phyloP scores from a whole-genome alignment of 495 filamentous ascomycete species.

The Margaritispora aquatica region DNA sequence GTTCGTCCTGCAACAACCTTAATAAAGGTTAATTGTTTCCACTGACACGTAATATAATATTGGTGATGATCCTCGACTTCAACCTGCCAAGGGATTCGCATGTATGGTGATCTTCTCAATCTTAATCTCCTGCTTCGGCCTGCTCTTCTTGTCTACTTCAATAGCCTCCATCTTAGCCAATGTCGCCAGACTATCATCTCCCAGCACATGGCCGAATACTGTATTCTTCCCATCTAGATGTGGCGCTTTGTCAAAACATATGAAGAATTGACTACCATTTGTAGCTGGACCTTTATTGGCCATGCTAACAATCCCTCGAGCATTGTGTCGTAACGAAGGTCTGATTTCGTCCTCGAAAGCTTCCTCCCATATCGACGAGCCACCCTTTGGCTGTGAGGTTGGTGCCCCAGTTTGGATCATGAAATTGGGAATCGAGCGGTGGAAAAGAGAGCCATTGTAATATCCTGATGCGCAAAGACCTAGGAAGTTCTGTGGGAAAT shows the following conservation, averaged over 20 bases:
- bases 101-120: slow-evolving; percentile 82
- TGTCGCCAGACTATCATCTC: slow-evolving; percentile 55
- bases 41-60: too few relatives aligned
- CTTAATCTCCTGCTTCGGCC: slow-evolving; percentile 62
- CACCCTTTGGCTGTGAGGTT: slow-evolving; percentile 64
- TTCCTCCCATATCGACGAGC: slow-evolving; percentile 76
- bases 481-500: slow-evolving; percentile 75
- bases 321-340: slow-evolving; percentile 76
- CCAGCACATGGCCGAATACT: slow-evolving; percentile 78
- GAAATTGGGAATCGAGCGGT: slow-evolving; percentile 83
- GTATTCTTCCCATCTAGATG: slow-evolving; percentile 95
- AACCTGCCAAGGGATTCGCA: slow-evolving; percentile 85
- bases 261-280: slow-evolving; percentile 94
- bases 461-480: slow-evolving; percentile 86
- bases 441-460: slow-evolving; percentile 86
- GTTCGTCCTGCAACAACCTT: background rate
- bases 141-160: slow-evolving; percentile 84
- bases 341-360: slow-evolving; percentile 91
- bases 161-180: slow-evolving; percentile 72
- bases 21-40: too few relatives aligned
- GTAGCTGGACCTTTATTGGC: slow-evolving; percentile 83
- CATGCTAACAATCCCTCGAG: slow-evolving; percentile 84
- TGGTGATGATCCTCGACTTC: too few relatives aligned
- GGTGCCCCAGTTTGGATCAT: slow-evolving; percentile 80
- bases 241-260: slow-evolving; percentile 75